A percentile compares a stretch with the other conserved stretches of the same genome.
phyloP scores from a whole-genome alignment of 441 rosid species.

The Arabidopsis hybrid region DNA sequence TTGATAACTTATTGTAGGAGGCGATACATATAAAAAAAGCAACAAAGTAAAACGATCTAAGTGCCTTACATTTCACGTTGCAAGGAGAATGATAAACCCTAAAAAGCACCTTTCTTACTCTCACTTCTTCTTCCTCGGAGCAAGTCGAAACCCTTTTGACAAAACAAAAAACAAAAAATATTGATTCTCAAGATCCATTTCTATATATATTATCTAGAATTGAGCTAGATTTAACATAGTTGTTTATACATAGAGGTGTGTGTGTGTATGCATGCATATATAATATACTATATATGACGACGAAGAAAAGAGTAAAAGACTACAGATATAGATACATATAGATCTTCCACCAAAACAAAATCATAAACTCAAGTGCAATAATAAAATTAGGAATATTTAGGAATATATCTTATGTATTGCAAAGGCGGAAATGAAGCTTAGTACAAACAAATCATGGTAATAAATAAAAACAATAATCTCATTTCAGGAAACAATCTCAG shows the following conservation, averaged over 20 bases:
- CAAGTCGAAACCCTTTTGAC: neutral
- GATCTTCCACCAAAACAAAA: constrained; percentile 30
- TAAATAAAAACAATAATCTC: constrained; percentile 24
- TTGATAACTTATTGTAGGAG: constrained; percentile 1
- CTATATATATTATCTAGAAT: constrained; percentile 27
- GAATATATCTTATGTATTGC: constrained; percentile 6
- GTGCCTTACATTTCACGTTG: constrained; percentile 21
- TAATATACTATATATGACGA: constrained; percentile 13
- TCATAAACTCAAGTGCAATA: constrained; percentile 28
- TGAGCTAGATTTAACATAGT: constrained; percentile 9
- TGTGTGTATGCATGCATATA: neutral
- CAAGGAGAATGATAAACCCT: constrained; percentile 3
- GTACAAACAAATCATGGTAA: constrained; percentile 33
- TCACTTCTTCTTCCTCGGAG: neutral
- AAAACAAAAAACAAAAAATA: neutral
- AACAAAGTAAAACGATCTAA: neutral
- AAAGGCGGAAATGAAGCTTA: constrained; percentile 13
- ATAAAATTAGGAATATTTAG: constrained; percentile 12
- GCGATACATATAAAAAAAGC: neutral
- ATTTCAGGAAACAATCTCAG: constrained; percentile 20
- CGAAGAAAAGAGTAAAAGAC: neutral
- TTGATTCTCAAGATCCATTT: constrained; percentile 33
- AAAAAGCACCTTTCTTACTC: neutral
- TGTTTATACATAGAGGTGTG: neutral
- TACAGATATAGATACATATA: neutral